Base-by-base conservation (phyloP, 1,284 basidiomycete species). In the Vanrija sp. region DNA sequence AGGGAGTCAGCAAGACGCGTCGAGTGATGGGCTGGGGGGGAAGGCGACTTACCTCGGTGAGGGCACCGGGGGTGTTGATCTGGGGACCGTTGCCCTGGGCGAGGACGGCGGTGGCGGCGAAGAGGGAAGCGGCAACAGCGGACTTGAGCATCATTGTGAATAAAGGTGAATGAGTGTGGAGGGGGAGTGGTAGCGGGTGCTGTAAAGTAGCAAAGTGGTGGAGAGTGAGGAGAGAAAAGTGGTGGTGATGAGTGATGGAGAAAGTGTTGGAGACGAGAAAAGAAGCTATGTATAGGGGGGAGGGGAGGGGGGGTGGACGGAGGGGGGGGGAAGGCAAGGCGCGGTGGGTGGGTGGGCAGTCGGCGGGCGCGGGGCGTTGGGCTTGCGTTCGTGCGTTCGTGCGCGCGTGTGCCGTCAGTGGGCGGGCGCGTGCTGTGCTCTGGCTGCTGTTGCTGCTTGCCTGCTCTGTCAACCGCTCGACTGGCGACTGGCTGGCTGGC, bases 61-160 rank as follows among this genome's bases (percentile, higher is more conserved):
- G 59, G 16, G 64, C 60, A 22, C 66, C 54, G 23, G 87, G 84
- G 8, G 87, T 86, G 71, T 86, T 83, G 70, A 89, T 77, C 25
- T 78, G 83, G 42, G 65, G 68, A 6, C 74, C 81, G n/a, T 79
- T 45, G 49, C 78, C 73, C 57, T 75, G 51, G 53, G 60, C 58
- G 41, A 54, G 44, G 27, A 41, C 59, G 47, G 60, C 62, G 60
- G 52, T 50, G 49, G 62, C 44, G 55, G 63, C 47, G 58, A 67
- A 36, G 47, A 64, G 25, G 45, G 62, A 48, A 39, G 51, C 43
- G 39, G 60, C 47, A 47, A 64, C 52, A 23, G 51, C 16, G 42
- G 54, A n/a, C 42, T 46, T 39, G 37, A 53, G 43, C 57, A 31
- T 31, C 31, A 59, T 59, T 47, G 54, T 54, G 57, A 47, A 48